These are phyloP conservation scores for Leptographium lundbergii DNA, from an alignment of 2,329 filamentous ascomycete species.

Conservation along the genomic window DNA sequence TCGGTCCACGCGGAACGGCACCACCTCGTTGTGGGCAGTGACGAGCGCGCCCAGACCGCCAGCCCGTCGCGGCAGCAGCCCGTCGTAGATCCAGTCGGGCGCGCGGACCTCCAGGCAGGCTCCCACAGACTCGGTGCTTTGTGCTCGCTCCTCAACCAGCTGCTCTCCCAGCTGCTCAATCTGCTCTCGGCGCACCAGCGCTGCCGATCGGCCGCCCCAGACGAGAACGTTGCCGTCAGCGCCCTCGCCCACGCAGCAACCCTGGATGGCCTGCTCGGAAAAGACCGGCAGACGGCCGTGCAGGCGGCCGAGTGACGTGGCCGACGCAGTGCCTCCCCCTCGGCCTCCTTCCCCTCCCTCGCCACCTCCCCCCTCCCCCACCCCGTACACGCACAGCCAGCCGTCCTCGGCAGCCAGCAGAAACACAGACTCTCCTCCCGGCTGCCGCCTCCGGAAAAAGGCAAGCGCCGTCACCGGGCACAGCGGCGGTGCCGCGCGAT, in stretches of 20 bases:
- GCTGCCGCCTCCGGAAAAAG: slow-evolving; percentile 26
- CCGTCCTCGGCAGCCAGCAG: slow-evolving; percentile 48
- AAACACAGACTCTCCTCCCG: slow-evolving; percentile 4
- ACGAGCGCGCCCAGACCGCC: slow-evolving; percentile 43
- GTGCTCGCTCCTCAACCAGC: slow-evolving; percentile 2
- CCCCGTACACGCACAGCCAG: slow-evolving; percentile 38
- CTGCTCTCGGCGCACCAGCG: slow-evolving; percentile 21
- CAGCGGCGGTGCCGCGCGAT: slow-evolving; percentile 15
- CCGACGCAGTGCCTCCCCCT: background rate
- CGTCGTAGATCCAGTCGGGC: slow-evolving; percentile 70
- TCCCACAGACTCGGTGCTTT: slow-evolving; percentile 3
- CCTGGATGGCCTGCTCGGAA: slow-evolving; percentile 58
- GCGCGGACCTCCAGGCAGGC: slow-evolving; percentile 29
- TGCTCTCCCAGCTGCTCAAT: slow-evolving; percentile 20
- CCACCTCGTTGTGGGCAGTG: slow-evolving; percentile 78
- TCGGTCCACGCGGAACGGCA: slow-evolving; percentile 28
- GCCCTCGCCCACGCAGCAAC: slow-evolving; percentile 36
- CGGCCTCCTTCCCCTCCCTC: background rate
- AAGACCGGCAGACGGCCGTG: slow-evolving; percentile 43
- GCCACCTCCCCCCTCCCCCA: background rate
- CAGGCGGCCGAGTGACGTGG: background rate
- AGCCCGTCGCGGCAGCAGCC: slow-evolving; percentile 33
- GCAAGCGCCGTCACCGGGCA: slow-evolving; percentile 48
- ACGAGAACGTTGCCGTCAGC: slow-evolving; percentile 32
- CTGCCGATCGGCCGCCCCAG: slow-evolving; percentile 60